Evolutionary conservation across 2,329 filamentous ascomycete species (phyloP).

Genomic region (Verticillium klebahnii): DNA sequence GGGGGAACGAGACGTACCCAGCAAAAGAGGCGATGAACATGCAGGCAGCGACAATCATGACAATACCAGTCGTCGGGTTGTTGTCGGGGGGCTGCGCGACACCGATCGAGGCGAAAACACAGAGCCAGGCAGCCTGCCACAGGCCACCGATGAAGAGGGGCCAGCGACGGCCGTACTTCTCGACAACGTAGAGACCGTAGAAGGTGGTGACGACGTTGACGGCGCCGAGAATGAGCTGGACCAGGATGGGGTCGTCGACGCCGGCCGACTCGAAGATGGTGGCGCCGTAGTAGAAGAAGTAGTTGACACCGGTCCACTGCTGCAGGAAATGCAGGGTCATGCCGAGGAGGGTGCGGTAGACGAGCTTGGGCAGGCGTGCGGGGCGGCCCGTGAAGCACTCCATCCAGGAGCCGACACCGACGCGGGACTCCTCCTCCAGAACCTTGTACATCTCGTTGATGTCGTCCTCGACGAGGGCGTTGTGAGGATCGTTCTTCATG

Average conservation of each 20-base stretch:
- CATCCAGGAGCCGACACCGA: conserved; percentile 45
- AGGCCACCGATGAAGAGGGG: conserved; percentile 61
- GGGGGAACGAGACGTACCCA: conserved; percentile 16
- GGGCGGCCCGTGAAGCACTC: conserved; percentile 57
- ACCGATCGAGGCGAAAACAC: conserved; percentile 59
- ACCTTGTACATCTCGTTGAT: conserved; percentile 45
- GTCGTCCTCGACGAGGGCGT: conserved; percentile 44
- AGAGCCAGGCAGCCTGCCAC: conserved; percentile 63
- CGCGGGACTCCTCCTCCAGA: conserved; percentile 38
- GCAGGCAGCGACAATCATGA: conserved; percentile 69
- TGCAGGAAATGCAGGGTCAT: conserved; percentile 61
- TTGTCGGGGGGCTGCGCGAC: conserved; percentile 35
- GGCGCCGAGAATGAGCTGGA: conserved; percentile 62
- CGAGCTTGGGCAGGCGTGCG: conserved; percentile 46
- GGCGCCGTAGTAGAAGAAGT: conserved; percentile 62
- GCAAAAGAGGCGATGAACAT: conserved; percentile 73
- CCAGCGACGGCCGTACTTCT: conserved; percentile 63
- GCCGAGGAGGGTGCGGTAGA: conserved; percentile 61
- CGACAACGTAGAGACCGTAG: conserved; percentile 63
- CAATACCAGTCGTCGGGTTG: conserved; percentile 49
- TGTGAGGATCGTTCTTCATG: conserved; percentile 38
- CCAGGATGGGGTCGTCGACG: conserved; percentile 60
- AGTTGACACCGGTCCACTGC: conserved; percentile 62
- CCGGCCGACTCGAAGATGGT: conserved; percentile 65
- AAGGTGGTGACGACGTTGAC: conserved; percentile 68